phyloP scores from a whole-genome alignment of 2,329 filamentous ascomycete species.

The Pseudovirgaria hyperparasitica region DNA sequence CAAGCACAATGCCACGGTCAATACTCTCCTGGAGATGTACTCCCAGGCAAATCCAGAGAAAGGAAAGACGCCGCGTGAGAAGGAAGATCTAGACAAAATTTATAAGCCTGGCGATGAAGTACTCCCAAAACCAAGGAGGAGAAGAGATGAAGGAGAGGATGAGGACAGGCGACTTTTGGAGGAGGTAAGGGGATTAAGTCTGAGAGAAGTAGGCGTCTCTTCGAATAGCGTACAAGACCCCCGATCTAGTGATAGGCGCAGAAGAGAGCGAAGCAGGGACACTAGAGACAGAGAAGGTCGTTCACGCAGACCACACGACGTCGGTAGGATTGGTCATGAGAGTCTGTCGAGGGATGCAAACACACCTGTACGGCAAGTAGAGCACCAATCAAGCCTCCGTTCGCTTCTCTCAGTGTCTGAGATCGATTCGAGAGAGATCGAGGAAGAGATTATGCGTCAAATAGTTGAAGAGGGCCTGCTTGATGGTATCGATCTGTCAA shows the following conservation, averaged over 20 bases:
- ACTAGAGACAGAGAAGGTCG: conserved; percentile 10
- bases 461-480: conserved; percentile 79
- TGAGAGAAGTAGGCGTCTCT: conserved; percentile 51
- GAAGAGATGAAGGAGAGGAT: conserved; percentile 43
- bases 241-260: conserved; percentile 16
- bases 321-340: conserved; percentile 14
- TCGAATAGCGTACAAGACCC: conserved; percentile 15
- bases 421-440: conserved; percentile 63
- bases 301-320: conserved; percentile 14
- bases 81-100: conserved; percentile 57
- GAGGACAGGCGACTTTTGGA: conserved; percentile 59
- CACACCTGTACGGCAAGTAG: conserved; percentile 45
- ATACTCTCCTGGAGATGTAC: conserved; percentile 80
- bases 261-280: conserved; percentile 26
- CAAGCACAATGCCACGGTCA: conserved; percentile 80
- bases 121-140: conserved; percentile 46
- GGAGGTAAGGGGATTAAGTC: conserved; percentile 59
- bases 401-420: conserved; percentile 74
- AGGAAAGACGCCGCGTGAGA: conserved; percentile 57
- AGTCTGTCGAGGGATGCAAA: conserved; percentile 11
- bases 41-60: conserved; percentile 67
- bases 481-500: conserved; percentile 79
- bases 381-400: conserved; percentile 80
- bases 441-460: conserved; percentile 78
- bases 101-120: conserved; percentile 78